These are phyloP conservation scores for Globisporangium canariense DNA, from an alignment of 352 stramenopile species.

Conservation along the genomic window DNA sequence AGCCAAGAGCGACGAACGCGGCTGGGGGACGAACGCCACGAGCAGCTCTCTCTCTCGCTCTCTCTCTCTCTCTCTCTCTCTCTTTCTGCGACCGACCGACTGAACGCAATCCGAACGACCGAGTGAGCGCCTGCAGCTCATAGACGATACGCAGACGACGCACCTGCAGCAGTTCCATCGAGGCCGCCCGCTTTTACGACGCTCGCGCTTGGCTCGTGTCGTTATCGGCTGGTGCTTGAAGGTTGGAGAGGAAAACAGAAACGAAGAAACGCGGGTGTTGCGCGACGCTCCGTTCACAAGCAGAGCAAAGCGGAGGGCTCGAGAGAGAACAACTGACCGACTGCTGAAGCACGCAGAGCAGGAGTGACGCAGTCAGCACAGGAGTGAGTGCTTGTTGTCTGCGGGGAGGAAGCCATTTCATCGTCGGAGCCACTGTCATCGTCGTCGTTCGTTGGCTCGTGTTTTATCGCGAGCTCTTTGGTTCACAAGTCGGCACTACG, in stretches of 20 bases:
- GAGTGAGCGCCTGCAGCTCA: not conserved
- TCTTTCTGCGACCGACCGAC: not conserved
- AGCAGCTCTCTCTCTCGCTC: not conserved
- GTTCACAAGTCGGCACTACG: constrained; percentile 16
- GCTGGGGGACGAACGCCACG: not conserved
- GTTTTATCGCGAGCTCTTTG: not conserved
- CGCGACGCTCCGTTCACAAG: not conserved
- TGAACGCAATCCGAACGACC: not conserved
- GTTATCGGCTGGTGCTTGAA: constrained; percentile 4
- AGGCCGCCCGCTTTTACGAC: not conserved
- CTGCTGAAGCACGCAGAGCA: not conserved
- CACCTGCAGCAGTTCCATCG: too few relatives aligned
- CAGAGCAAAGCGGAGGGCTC: not conserved
- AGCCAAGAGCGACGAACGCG: constrained; percentile 1
- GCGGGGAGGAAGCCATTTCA: not conserved
- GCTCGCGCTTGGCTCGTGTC: constrained; percentile 2
- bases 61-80: not conserved
- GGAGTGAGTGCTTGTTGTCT: not conserved
- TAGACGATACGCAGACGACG: not conserved
- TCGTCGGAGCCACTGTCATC: not conserved
- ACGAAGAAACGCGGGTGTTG: not conserved
- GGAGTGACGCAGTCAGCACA: not conserved
- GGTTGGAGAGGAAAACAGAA: constrained; percentile 1
- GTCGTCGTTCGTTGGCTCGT: constrained; percentile 6
- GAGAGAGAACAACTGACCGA: not conserved